Base-by-base conservation (phyloP, 495 filamentous ascomycete species). In the Aspergillus bridgeri region DNA sequence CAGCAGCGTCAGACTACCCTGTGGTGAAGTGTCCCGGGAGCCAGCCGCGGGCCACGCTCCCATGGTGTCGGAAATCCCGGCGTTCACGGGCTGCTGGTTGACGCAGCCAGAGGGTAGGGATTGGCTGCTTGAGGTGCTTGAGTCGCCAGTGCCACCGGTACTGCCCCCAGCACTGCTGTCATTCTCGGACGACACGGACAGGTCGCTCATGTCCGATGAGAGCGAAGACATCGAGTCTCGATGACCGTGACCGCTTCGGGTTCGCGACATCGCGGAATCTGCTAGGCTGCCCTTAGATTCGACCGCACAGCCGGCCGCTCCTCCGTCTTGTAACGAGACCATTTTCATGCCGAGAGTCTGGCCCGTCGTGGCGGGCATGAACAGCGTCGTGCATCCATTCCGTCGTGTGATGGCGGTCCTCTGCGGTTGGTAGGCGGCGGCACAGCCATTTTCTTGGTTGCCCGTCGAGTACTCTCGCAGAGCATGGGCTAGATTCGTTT, bases 401-500 rank as follows among this genome's bases (percentile, higher is more conserved):
- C 74, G 79, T 27, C 81, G 81, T 45, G 84, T 82, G 48, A 93
- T 81, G 0, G 85, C 81, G 0, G 89, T 89, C 48, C 93, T 83
- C 54, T 84, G 83, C 0, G 93, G 92, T 65, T 96, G 91, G 55
- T 89, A 87, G 25, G 80, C 76, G 3, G 83, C 77, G 44, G 80
- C 80, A 57, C 83, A 87, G 45, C 77, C 79, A 68, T 75, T 71
- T 51, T 80, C 76, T 57, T 85, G 79, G 2, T 80, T 85, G 4
- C 84, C 84, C 8, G 86, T 89, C 0, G 90, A 92, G 67, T 94
- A 95, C 60, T 91, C 87, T 58, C 92, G 88, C 7, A 96, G 83
- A 3, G 90, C 87, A 54, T 84, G 76, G 45, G 81, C 80, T n/a
- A 96, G 81, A n/a, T 80, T 79, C 24, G 75, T 60, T 51, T 89